phyloP scores from a whole-genome alignment of 129 eudicot species.

The Scalesia atractyloides region DNA sequence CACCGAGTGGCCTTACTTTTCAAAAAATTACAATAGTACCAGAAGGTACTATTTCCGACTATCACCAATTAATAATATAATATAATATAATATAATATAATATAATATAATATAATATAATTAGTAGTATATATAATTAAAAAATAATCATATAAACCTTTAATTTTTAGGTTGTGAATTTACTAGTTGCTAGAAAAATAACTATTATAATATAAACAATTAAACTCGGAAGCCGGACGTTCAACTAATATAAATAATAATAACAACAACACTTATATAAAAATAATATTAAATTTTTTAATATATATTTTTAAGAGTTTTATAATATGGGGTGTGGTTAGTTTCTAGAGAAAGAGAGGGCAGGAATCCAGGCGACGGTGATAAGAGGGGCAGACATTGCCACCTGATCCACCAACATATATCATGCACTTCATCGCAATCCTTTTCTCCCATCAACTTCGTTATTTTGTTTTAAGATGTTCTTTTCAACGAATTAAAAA shows the following conservation, averaged over 20 bases:
- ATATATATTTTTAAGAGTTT: neutral
- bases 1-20: too few relatives aligned
- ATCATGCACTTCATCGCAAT: constrained; percentile 56
- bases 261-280: too few relatives aligned
- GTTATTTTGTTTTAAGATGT: constrained; percentile 13
- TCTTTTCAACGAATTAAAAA: neutral
- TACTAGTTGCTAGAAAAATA: neutral
- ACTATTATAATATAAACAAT: neutral
- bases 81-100: too few relatives aligned
- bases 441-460: constrained; percentile 22
- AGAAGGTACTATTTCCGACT: too few relatives aligned
- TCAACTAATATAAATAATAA: too few relatives aligned
- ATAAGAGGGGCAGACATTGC: constrained; percentile 69
- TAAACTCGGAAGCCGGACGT: too few relatives aligned
- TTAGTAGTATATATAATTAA: too few relatives aligned
- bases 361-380: constrained; percentile 65
- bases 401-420: constrained; percentile 88
- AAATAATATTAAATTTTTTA: neutral
- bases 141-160: too few relatives aligned
- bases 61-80: too few relatives aligned
- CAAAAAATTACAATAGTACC: too few relatives aligned
- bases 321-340: neutral
- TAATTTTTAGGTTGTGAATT: too few relatives aligned
- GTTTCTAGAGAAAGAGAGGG: constrained; percentile 37
- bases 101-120: too few relatives aligned